Conservation (phyloP, 2,329 filamentous ascomycete species). For the Penicillium sp. region DNA sequence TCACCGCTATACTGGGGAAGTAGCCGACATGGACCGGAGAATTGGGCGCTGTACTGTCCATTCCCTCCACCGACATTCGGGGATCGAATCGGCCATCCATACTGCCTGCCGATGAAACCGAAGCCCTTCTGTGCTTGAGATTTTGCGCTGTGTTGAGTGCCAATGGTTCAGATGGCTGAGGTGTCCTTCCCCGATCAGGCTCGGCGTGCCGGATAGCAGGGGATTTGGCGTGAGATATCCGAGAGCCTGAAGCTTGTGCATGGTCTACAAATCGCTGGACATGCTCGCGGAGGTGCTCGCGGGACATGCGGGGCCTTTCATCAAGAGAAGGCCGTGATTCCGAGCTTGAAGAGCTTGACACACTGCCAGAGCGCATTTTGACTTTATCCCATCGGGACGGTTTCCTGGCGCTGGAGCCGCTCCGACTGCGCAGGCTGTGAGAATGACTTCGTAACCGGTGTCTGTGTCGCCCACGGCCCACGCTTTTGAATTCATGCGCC, state of each 20-base stretch:
- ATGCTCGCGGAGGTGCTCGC: conserved; percentile 5
- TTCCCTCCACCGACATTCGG: conserved; percentile 44
- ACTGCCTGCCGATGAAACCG: conserved; percentile 58
- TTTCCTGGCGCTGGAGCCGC: conserved; percentile 49
- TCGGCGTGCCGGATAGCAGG: neutral
- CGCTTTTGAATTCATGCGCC: conserved; percentile 49
- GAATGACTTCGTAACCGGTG: conserved; percentile 62
- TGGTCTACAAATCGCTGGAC: conserved; percentile 8
- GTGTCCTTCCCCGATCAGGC: conserved; percentile 6
- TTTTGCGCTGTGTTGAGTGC: conserved; percentile 8
- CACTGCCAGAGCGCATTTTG: conserved; percentile 52
- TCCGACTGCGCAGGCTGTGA: conserved; percentile 58
- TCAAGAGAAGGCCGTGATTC: conserved; percentile 14
- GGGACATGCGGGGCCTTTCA: conserved; percentile 12
- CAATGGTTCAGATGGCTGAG: conserved; percentile 4
- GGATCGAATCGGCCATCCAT: conserved; percentile 32
- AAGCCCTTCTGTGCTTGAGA: conserved; percentile 51
- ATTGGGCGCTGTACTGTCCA: conserved; percentile 47
- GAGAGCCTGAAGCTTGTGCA: conserved; percentile 6
- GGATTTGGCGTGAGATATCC: conserved; percentile 11
- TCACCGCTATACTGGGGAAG: conserved; percentile 62
- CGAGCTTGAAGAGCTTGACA: conserved; percentile 61
- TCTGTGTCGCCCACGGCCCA: conserved; percentile 58
- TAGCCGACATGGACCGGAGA: conserved; percentile 44
- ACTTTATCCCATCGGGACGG: conserved; percentile 57